Percentiles rank a stretch among this genome's conserved stretches.
These are phyloP conservation scores for Pseudohalonectria lignicola DNA, from an alignment of 2,329 filamentous ascomycete genomes.

Conservation along the genomic window DNA sequence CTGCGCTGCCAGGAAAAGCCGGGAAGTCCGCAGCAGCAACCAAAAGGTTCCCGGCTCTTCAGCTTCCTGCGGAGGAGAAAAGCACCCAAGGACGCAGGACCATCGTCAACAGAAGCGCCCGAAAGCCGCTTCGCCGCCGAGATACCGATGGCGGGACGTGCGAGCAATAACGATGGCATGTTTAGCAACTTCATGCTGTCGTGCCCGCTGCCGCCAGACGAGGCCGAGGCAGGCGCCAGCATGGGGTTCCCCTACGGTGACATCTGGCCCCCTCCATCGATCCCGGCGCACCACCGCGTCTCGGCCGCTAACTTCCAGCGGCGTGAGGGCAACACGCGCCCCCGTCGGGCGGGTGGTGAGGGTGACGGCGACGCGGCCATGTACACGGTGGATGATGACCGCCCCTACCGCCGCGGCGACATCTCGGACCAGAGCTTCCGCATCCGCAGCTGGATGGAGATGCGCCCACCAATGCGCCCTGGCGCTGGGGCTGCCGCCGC, in stretches of 20 bases:
- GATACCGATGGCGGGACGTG: constrained; percentile 37
- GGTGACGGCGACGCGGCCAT: neutral
- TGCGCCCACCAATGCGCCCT: constrained; percentile 21
- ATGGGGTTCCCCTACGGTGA: constrained; percentile 31
- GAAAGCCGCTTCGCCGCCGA: constrained; percentile 33
- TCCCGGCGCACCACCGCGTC: constrained; percentile 53
- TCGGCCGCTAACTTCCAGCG: constrained; percentile 18
- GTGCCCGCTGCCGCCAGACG: constrained; percentile 29
- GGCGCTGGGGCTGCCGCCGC: neutral
- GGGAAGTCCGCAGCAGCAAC: too few relatives aligned
- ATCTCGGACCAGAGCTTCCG: constrained; percentile 63
- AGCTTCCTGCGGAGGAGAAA: too few relatives aligned
- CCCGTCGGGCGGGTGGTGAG: too few relatives aligned
- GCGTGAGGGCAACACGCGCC: neutral
- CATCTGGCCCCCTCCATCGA: constrained; percentile 66
- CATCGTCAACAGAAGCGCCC: too few relatives aligned
- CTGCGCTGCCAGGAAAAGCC: constrained; percentile 29
- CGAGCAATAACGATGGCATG: constrained; percentile 30
- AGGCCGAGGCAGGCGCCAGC: constrained; percentile 18
- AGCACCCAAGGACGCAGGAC: too few relatives aligned
- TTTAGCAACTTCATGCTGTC: constrained; percentile 61
- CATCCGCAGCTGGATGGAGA: constrained; percentile 67
- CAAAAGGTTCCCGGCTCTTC: too few relatives aligned
- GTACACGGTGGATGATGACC: constrained; percentile 6
- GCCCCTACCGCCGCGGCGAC: constrained; percentile 33